Base-by-base conservation (phyloP, 441 rosid species). In the Lepidium campestre region DNA sequence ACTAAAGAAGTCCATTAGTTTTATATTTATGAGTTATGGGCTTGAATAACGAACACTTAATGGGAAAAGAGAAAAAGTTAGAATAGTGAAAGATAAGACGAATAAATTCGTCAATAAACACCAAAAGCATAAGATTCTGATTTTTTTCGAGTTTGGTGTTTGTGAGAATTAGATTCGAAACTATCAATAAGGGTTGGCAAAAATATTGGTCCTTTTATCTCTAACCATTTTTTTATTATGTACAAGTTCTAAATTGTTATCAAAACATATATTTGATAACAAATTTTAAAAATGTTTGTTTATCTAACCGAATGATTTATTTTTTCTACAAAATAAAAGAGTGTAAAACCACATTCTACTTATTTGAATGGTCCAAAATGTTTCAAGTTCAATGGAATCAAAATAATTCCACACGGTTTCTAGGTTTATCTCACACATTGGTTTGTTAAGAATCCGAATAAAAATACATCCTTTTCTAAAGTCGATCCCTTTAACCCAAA, bases 401-500 rank as follows among this genome's bases (percentile, higher is more conserved):
- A 10, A 58, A 34, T 49, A 4, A 66, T 65, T 66, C 35, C 36
- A 58, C 67, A 57, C 61, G 62, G 71, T 57, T 72, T 65, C 49
- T 31, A 47, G 29, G 46, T 46, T 19, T 19, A 47, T 27, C 37
- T 40, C 63, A 53, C 48, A 27, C 70, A 64, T 18, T 65, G 71
- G 56, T 34, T 65, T 58, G 5, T 32, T 36, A 65, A 57, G 71
- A 72, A 72, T 72, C 59, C 53, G 66, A 72, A 71, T 48, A 71
- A 47, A 34, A 4, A 10, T 39, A n/a, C 39, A 27, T 20, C 63
- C 31, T 72, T 71, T 27, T 19, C 4, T 18, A 72, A 72, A 72
- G 62, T 65, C 18, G 62, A 42, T 65, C 46, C 71, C 62, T 42
- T 72, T 49, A 8, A 18, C 15, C 36, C 2, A 29, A 29, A 34